Evolutionary conservation across 176 grass and related monocot species (phyloP), one percentile per base, ranked within the genome.

Genomic region (Bonia amplexicaulis): DNA sequence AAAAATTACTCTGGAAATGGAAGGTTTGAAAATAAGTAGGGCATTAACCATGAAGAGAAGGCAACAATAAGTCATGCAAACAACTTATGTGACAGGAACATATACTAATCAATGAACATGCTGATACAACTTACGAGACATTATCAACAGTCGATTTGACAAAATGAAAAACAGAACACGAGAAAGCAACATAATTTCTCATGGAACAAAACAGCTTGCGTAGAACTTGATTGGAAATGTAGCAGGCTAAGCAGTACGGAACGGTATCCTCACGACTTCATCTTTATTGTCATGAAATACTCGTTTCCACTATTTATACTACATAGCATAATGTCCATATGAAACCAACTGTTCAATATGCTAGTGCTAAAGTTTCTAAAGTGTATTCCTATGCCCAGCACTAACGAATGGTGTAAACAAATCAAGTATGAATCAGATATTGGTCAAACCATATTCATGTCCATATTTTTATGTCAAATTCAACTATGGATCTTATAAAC

Each of bases 1-100:
- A 84, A 80, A 64, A 55, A 55, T 68, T 74, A 86, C 1, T 77
- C 41, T 80, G 58, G 23, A 87, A 82, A 76, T 26, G 71, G 68
- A 49, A 58, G 11, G 11, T 19, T 26, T 41, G 33, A 5, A 84
- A 82, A 85, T 78, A 73, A 75, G 23, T 0, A 39, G 67, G 65
- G n/a, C 14, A 91, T 64, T 42, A 79, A 75, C 41, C 9, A 81
- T 64, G 35, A 59, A n/a, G 69, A 51, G 25, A 67, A 81, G 31
- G 31, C 1, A 57, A 68, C 27, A 66, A 41, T 49, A 33, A 59
- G 29, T 22, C 49, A 86, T 31, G n/a, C 48, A 66, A 4, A 71
- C 45, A 70, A 27, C 60, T 68, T 29, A 73, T 77, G 22, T 27
- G 39, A 61, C 19, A 5, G 25, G 53, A 66, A 67, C 16, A 78